Evolutionary conservation across 2,329 filamentous ascomycete genomes (phyloP), one percentile per base, ranked within the genome.

Genomic region (Colletotrichum tanaceti): DNA sequence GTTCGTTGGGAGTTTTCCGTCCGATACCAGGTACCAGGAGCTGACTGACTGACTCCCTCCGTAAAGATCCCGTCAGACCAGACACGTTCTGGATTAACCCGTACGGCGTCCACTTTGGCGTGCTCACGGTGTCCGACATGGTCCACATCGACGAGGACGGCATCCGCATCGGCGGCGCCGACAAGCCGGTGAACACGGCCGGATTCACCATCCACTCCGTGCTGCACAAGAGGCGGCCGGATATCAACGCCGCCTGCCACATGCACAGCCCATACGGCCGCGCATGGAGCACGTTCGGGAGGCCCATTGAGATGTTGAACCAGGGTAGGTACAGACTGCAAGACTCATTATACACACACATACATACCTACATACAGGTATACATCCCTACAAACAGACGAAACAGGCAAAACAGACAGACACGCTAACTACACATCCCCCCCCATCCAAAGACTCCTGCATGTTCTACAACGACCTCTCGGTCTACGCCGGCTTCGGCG

Each of bases 171-270:
- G 89, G 88, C 20, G 89, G 89, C 11, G 67, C 63, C 22, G 75
- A 73, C 0, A 89, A 90, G 72, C 86, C 88, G 2, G 86, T 88
- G 13, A 92, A 92, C 74, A 86, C 87, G 2, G 90, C 90, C 0
- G 90, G 90, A 1, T 92, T 91, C 75, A 78, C 90, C 68, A 92
- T 93, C 64, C 90, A 92, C 76, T 84, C 83, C 11, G 89, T 89
- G 4, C 81, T 92, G 16, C 86, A 91, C 77, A 88, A 87, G 76
- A 86, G 86, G 1, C 79, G 90, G 39, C 87, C 87, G 2, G 85
- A 91, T 73, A 87, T 90, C 49, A 83, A 88, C 72, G 89, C 90
- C 0, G 87, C 89, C 5, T 91, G 89, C 75, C 90, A 92, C 72
- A 85, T 87, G 18, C 90, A 92, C 75, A 86, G 85, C 18, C 84